Conservation (phyloP, 495 filamentous ascomycete genomes). For the Daldinia vernicosa region DNA sequence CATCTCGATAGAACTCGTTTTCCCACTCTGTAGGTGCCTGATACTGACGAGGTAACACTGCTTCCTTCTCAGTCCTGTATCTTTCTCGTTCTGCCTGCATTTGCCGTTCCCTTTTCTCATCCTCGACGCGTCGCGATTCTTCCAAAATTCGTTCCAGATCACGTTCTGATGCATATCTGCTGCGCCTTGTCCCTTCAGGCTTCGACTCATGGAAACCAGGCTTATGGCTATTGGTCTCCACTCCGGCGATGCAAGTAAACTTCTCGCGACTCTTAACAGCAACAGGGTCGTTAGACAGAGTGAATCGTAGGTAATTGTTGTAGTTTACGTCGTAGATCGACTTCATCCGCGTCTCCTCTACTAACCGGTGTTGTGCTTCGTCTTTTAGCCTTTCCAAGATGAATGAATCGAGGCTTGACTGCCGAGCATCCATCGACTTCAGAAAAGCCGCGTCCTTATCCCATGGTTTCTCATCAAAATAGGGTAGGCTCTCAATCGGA, state of each 20-base stretch:
- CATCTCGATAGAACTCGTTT: slow-evolving; percentile 72
- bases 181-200: slow-evolving; percentile 70
- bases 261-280: slow-evolving; percentile 57
- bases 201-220: slow-evolving; percentile 62
- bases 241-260: slow-evolving; percentile 44
- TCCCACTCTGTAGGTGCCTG: slow-evolving; percentile 58
- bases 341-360: slow-evolving; percentile 46
- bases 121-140: slow-evolving; percentile 78
- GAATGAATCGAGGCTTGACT: slow-evolving; percentile 47
- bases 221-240: slow-evolving; percentile 40
- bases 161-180: slow-evolving; percentile 68
- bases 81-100: slow-evolving; percentile 74
- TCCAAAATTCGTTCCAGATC: slow-evolving; percentile 80
- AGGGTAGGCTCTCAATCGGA: slow-evolving; percentile 57
- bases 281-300: slow-evolving; percentile 60
- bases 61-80: slow-evolving; percentile 83
- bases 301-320: slow-evolving; percentile 60
- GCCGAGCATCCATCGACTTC: slow-evolving; percentile 40
- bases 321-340: slow-evolving; percentile 52
- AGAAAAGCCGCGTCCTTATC: slow-evolving; percentile 50
- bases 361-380: slow-evolving; percentile 26
- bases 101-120: slow-evolving; percentile 75
- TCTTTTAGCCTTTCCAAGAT: slow-evolving; percentile 45
- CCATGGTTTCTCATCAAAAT: slow-evolving; percentile 55
- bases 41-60: slow-evolving; percentile 82